These are phyloP conservation scores for Chloropicon primus DNA, from an alignment of 139 green algal genomes.

Conservation along the genomic window DNA sequence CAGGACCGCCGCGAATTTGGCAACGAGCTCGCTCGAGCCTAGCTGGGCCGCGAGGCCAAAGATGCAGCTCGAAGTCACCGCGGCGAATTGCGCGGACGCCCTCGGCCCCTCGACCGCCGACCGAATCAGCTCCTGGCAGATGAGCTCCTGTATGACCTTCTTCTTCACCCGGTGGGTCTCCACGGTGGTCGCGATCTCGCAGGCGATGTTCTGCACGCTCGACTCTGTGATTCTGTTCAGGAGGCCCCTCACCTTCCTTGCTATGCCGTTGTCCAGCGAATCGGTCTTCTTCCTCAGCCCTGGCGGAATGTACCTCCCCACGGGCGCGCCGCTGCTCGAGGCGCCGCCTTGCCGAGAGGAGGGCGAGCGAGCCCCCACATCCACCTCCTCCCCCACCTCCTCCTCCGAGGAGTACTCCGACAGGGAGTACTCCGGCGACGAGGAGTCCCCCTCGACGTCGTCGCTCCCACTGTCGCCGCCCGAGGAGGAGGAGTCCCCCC, in stretches of 20 bases:
- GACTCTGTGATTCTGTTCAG: constrained; percentile 23
- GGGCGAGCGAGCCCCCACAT: not conserved
- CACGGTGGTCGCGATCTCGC: constrained; percentile 12
- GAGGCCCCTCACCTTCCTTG: constrained; percentile 10
- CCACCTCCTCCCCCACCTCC: not conserved
- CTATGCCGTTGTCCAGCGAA: not conserved
- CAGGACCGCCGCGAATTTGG: not conserved
- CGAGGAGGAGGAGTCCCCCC: not conserved
- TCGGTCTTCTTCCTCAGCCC: not conserved
- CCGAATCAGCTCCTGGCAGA: not conserved
- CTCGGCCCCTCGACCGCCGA: not conserved
- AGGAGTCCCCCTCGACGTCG: not conserved
- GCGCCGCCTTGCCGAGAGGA: too few species aligned
- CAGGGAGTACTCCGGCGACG: not conserved
- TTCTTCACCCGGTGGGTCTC: constrained; percentile 2
- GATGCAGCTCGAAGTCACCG: not conserved
- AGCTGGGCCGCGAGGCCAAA: not conserved
- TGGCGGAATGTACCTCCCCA: not conserved
- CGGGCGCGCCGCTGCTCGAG: too few species aligned
- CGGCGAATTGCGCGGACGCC: not conserved
- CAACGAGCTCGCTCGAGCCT: not conserved
- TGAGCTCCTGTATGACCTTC: not conserved
- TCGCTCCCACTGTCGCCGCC: not conserved
- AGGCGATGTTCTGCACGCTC: constrained; percentile 23
- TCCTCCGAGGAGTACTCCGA: not conserved